These are phyloP conservation scores for Backusella parvicylindrica DNA, from an alignment of 192 early-diverging fungal species.

Conservation along the genomic window DNA sequence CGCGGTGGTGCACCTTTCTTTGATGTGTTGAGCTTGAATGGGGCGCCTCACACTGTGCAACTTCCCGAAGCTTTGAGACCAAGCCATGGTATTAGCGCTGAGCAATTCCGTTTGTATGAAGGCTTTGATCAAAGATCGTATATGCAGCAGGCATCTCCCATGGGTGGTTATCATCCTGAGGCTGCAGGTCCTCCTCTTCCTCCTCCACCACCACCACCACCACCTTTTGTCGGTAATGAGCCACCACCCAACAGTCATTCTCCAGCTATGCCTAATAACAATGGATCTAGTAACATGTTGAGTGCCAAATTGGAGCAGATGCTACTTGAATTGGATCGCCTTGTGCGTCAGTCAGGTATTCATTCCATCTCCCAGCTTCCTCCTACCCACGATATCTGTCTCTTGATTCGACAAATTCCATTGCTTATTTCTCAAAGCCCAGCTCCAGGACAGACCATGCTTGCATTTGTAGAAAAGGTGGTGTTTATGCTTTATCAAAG, in stretches of 20 bases:
- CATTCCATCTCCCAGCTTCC: constrained; percentile 62
- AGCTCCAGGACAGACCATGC: constrained; percentile 68
- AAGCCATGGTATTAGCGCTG: constrained; percentile 10
- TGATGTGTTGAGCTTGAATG: constrained; percentile 52
- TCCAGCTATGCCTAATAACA: not conserved
- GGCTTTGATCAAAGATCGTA: constrained; percentile 13
- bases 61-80: constrained; percentile 18
- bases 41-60: constrained; percentile 1
- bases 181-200: not conserved
- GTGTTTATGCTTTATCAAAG: constrained; percentile 79
- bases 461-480: constrained; percentile 83
- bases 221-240: not conserved
- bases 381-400: constrained; percentile 72
- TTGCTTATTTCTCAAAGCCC: constrained; percentile 60
- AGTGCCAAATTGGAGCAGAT: constrained; percentile 11
- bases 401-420: constrained; percentile 70
- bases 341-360: constrained; percentile 52
- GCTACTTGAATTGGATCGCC: constrained; percentile 71
- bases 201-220: too few relatives aligned
- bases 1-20: constrained; percentile 59
- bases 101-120: constrained; percentile 14
- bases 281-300: not conserved
- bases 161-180: not conserved
- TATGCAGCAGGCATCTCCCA: not conserved
- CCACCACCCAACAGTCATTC: not conserved